phyloP scores from a whole-genome alignment of 768 basidiomycete species.

The Grammothele lineata region DNA sequence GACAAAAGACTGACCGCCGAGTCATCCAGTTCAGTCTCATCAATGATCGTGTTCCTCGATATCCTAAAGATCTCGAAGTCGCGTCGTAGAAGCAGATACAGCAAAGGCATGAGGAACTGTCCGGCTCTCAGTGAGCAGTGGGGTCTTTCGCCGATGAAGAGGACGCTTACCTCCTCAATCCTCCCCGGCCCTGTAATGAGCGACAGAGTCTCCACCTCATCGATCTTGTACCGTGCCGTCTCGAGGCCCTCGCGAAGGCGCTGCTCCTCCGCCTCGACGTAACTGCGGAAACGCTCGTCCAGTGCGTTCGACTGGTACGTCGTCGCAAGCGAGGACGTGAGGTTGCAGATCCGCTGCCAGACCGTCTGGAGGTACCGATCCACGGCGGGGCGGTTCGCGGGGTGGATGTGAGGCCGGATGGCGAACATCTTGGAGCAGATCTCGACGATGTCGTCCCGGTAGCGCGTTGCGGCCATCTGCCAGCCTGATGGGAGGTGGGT shows the following conservation, averaged over 20 bases:
- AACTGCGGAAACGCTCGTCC: constrained; percentile 23
- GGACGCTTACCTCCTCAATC: constrained; percentile 32
- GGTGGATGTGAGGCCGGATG: constrained; percentile 3
- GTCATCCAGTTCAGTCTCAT: constrained; percentile 27
- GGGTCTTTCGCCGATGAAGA: too few species aligned
- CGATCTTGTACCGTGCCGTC: constrained; percentile 28
- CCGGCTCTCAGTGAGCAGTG: too few species aligned
- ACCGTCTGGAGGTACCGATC: constrained; percentile 24
- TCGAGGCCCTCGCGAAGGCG: constrained; percentile 26
- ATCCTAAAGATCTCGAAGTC: constrained; percentile 31
- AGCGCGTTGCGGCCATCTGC: constrained; percentile 15
- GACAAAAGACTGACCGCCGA: constrained; percentile 17
- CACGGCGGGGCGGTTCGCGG: constrained; percentile 20
- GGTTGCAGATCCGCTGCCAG: constrained; percentile 1
- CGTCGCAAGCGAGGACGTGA: constrained; percentile 10
- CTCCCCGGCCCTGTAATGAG: constrained; percentile 30
- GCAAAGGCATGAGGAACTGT: constrained; percentile 32
- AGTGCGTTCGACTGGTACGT: constrained; percentile 19
- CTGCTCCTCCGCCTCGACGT: constrained; percentile 24
- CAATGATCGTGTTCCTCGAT: constrained; percentile 21
- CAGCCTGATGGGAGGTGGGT: constrained; percentile 16
- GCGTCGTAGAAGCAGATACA: constrained; percentile 31
- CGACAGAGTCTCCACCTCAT: constrained; percentile 26
- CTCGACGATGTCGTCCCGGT: constrained; percentile 11
- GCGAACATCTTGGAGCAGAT: constrained; percentile 15